A percentile compares a stretch with the other conserved stretches of the same genome.
These are phyloP conservation scores for Leccinum disarticulatum DNA, from an alignment of 768 basidiomycete species.

Conservation along the genomic window DNA sequence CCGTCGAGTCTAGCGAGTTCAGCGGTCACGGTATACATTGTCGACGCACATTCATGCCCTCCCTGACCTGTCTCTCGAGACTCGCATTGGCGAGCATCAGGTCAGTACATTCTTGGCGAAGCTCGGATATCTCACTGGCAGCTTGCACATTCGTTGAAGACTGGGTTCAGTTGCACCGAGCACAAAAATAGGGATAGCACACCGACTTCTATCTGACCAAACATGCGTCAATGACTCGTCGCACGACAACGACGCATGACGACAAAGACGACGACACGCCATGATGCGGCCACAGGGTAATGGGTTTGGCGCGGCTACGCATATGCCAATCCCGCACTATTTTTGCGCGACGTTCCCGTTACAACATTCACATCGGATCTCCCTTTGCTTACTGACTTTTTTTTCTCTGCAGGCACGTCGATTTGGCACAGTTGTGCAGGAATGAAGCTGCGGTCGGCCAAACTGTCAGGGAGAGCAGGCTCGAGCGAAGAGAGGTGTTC, in stretches of 20 bases:
- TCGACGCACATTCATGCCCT: constrained; percentile 58
- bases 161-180: not conserved
- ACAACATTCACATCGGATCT: constrained; percentile 1
- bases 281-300: too few species aligned
- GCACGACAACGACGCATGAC: too few species aligned
- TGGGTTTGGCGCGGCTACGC: too few species aligned
- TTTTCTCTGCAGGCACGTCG: constrained; percentile 62
- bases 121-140: constrained; percentile 73
- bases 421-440: constrained; percentile 68
- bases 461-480: constrained; percentile 54
- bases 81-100: constrained; percentile 70
- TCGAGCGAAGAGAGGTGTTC: constrained; percentile 61
- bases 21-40: not conserved
- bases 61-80: constrained; percentile 75
- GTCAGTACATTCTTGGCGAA: constrained; percentile 76
- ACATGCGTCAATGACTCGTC: too few species aligned
- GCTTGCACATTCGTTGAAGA: constrained; percentile 38
- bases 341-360: too few species aligned
- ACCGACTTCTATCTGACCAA: constrained; percentile 82
- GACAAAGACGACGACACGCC: too few species aligned
- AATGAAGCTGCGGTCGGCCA: constrained; percentile 65
- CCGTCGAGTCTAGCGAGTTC: not conserved
- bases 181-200: constrained; percentile 30
- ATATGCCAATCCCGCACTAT: too few species aligned
- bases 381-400: not conserved